Evolutionary conservation across 2,329 filamentous ascomycete genomes (phyloP), one percentile per base, ranked within the genome.

Genomic region (Diaporthe humulicola): DNA sequence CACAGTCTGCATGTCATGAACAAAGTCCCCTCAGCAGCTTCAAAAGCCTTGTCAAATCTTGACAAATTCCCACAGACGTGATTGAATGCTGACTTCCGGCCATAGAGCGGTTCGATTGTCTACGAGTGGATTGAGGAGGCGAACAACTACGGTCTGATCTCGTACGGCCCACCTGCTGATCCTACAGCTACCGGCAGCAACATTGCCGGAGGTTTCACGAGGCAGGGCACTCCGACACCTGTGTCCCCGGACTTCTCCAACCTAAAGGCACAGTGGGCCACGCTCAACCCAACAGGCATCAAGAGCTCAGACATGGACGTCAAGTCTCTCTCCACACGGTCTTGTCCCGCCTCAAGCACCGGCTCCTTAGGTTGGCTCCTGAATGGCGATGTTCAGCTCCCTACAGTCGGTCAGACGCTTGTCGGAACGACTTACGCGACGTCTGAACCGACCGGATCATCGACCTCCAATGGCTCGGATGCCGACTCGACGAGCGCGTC

Each of bases 41-140:
- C 7, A 67, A 9, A 9, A 50, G 1, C 30, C 30, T 25, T 52
- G 30, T 25, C n/a, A 38, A 19, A 38, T 17, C 2, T 17, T 14
- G 19, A 30, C 25, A 12, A 7, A 25, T 19, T 10, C 42, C 22
- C 2, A 4, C 22, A 36, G 12, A 25, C 1, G 19, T 14, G 9
- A 36, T 7, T 19, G 4, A 38, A 25, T 38, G 40, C 64, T 69
- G 48, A 69, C 17, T 15, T 3, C 10, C 12, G 17, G n/a, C 33
- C 15, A 36, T 48, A 69, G 64, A 69, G 93, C 70, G 95, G 95
- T 72, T 89, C 94, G 71, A 95, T 98, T 77, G 88, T 97, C 78
- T 97, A 98, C 84, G 95, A 98, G 82, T 98, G 95, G 95, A 95
- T 97, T 77, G 86, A 96, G 81, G 95, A 97, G 83, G 87, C 89